These are phyloP conservation scores for Saturnispora diversa DNA, from an alignment of 805 yeast genomes.

Conservation along the genomic window DNA sequence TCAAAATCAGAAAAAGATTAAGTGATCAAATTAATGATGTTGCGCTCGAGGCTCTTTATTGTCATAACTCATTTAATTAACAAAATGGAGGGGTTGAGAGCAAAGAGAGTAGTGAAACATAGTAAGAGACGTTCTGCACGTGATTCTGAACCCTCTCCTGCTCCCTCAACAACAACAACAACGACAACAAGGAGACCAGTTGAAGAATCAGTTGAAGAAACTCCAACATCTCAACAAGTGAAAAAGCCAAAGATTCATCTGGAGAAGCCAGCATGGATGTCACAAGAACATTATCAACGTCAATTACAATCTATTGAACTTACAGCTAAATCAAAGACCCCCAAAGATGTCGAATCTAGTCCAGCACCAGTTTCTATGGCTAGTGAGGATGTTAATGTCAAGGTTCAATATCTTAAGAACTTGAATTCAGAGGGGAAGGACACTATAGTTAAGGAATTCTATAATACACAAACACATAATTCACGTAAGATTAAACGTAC, in stretches of 20 bases:
- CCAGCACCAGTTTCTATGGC: constrained; percentile 23
- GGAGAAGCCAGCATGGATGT: constrained; percentile 30
- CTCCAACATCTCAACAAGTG: not conserved
- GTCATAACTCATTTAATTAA: not conserved
- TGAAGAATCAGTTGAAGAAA: not conserved
- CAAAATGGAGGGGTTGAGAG: constrained; percentile 5
- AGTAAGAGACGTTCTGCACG: constrained; percentile 4
- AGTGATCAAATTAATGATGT: too few relatives aligned
- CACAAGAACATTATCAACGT: constrained; percentile 22
- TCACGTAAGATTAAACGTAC: constrained; percentile 56
- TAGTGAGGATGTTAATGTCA: constrained; percentile 16
- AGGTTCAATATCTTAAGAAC: constrained; percentile 25
- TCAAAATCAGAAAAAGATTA: too few relatives aligned
- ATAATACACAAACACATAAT: constrained; percentile 73
- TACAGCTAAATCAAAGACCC: constrained; percentile 5
- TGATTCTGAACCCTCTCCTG: not conserved
- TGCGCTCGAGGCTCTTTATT: too few relatives aligned
- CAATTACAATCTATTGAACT: constrained; percentile 18
- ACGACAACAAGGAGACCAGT: not conserved
- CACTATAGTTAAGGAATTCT: constrained; percentile 70
- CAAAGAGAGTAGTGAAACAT: constrained; percentile 8
- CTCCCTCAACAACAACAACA: not conserved
- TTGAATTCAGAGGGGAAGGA: constrained; percentile 38
- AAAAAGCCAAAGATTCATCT: constrained; percentile 7
- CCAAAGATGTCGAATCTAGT: not conserved